Evolutionary conservation across 768 basidiomycete species (phyloP).

Genomic region (Termitomyces sp.): DNA sequence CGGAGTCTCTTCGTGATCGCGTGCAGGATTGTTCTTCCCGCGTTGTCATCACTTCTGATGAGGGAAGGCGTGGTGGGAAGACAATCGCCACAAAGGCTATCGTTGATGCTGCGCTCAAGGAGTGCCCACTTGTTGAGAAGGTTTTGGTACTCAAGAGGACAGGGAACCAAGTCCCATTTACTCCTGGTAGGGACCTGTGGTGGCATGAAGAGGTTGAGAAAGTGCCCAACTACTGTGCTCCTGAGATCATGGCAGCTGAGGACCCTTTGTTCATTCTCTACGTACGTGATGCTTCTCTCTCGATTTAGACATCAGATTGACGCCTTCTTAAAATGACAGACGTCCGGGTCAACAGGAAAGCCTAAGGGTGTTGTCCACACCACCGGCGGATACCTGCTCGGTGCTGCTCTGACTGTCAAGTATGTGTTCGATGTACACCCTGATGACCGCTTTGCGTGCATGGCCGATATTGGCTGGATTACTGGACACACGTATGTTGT

Average conservation of each 20-base stretch:
- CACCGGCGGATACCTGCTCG: slow-evolving; percentile 86
- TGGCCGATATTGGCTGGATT: slow-evolving; percentile 99
- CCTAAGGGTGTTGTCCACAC: slow-evolving; percentile 97
- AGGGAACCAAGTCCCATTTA: slow-evolving; percentile 79
- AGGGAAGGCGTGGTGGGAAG: slow-evolving; percentile 93
- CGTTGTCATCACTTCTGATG: slow-evolving; percentile 95
- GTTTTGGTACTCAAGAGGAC: slow-evolving; percentile 89
- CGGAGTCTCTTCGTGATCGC: slow-evolving; percentile 92
- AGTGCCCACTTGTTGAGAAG: slow-evolving; percentile 83
- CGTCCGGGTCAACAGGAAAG: slow-evolving; percentile 91
- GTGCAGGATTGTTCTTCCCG: slow-evolving; percentile 84
- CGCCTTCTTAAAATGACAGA: slow-evolving; percentile 42
- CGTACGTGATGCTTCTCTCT: slow-evolving; percentile 47
- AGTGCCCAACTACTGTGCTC: slow-evolving; percentile 86
- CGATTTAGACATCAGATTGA: slow-evolving; percentile 5
- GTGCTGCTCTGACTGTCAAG: slow-evolving; percentile 90
- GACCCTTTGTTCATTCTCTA: slow-evolving; percentile 99
- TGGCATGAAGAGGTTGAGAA: slow-evolving; percentile 91
- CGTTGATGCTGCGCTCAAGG: slow-evolving; percentile 86
- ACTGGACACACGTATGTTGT: slow-evolving; percentile 80
- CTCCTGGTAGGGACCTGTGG: slow-evolving; percentile 85
- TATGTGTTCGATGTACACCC: slow-evolving; percentile 97
- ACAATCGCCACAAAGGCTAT: slow-evolving; percentile 92
- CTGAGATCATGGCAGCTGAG: slow-evolving; percentile 85
- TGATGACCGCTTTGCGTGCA: slow-evolving; percentile 95